Conservation (phyloP, 192 early-diverging fungal species). For the Backusella australiensis region DNA sequence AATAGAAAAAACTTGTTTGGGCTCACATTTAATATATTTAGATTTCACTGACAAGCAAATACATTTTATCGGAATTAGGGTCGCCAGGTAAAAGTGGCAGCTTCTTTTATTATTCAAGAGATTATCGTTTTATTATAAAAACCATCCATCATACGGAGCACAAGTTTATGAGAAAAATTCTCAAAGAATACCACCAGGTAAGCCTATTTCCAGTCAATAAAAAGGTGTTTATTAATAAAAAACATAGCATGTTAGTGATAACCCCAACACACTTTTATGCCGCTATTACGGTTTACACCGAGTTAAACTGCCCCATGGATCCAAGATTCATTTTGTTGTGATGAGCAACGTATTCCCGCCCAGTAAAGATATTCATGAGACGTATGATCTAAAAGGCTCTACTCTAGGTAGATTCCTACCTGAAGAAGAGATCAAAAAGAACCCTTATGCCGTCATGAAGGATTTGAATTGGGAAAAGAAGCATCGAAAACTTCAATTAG, state of each 20-base stretch:
- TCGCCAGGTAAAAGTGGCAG: too few relatives aligned
- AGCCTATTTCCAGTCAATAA: too few relatives aligned
- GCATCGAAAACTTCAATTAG: constrained; percentile 74
- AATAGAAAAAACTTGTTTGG: constrained; percentile 39
- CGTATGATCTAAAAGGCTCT: constrained; percentile 96
- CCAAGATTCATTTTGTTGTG: constrained; percentile 98
- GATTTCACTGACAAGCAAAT: too few relatives aligned
- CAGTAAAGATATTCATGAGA: constrained; percentile 96
- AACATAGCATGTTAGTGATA: constrained; percentile 66
- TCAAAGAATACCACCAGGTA: constrained; percentile 80
- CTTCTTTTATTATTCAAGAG: constrained; percentile 26
- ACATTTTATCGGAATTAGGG: too few relatives aligned
- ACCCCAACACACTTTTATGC: constrained; percentile 89
- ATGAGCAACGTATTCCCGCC: constrained; percentile 99
- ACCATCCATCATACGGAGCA: constrained; percentile 96
- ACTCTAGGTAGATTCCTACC: constrained; percentile 81
- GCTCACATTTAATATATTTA: too few relatives aligned
- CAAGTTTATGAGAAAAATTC: constrained; percentile 86
- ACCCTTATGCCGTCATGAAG: constrained; percentile 91
- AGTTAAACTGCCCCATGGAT: constrained; percentile 87
- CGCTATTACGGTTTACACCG: constrained; percentile 95
- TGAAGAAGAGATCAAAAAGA: constrained; percentile 73
- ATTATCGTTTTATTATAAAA: constrained; percentile 99
- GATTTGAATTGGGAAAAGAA: constrained; percentile 93
- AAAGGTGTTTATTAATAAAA: too few relatives aligned